Base-by-base conservation (phyloP, 1,284 basidiomycete species). In the Pseudozyma tsukubaensis region DNA sequence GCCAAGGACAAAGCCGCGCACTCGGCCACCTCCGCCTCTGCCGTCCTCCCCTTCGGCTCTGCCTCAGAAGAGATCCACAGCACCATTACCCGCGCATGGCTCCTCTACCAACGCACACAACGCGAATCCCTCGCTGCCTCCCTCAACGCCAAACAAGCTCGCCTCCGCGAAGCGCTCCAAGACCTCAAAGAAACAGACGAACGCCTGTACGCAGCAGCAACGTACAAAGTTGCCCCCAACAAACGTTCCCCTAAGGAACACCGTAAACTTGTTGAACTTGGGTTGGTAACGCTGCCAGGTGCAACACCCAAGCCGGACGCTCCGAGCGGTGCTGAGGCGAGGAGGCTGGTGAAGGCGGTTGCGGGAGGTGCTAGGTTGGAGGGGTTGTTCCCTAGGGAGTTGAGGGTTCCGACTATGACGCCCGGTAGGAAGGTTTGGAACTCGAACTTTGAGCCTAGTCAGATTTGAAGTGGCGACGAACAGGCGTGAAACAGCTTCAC, bases 31-130 rank as follows among this genome's bases (percentile, higher is more conserved):
- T 60, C 69, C 3, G 68, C 68, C 7, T 52, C 62, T 6, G 63
- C 62, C 4, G 73, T 77, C 5, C 56, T 78, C 4, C 71, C 71
- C 10, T 70, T 66, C 21, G 75, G 71, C 24, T 58, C 56, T 11
- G 75, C 59, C 0, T 74, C 76, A 19, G 69, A 71, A 21, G 94
- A 97, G 85, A 93, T 93, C 0, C 94, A 98, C 86, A 90, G 94
- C 77, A 98, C 94, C 8, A 94, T 98, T 71, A 92, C 92, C 74
- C 90, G 95, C 40, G 95, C 95, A 4, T 98, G 92, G 92, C 86
- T 91, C 58, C 88, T 98, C 19, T 90, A 92, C 86, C 89, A 90
- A 78, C 89, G 94, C 37, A 90, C 92, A 78, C 78, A 90, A 60
- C 89, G 94, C 50, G 90, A 91, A 49, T 57, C 50, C 19, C 68